Base-by-base conservation (phyloP, 768 basidiomycete genomes). In the Lentinula sp. region DNA sequence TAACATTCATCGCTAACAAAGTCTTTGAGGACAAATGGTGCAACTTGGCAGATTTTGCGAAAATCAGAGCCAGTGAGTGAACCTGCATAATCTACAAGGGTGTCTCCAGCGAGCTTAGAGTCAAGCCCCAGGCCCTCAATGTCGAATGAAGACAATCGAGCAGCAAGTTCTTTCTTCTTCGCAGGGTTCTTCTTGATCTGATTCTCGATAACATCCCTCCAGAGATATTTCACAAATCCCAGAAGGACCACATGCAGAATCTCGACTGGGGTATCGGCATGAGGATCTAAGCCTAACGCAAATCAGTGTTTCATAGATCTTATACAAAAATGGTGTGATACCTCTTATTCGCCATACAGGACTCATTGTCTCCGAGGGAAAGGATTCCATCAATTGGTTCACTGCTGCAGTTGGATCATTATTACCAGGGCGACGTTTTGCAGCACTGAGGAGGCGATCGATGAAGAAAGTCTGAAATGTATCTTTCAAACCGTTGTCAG, bases 201-300 rank as follows among this genome's bases (percentile, higher is more conserved):
- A 10, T 50, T 50, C 1, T 48, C 46, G 32, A 65, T 61, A 3
- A 37, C 48, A 49, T 68, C 62, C 1, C 62, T 18, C 66, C 66
- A 69, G 12, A 67, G 50, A 46, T 69, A 69, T 35, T 69, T 69
- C 52, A 69, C 50, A 56, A 67, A 61, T 32, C 65, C 65, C 2
- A 69, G 61, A 4, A 69, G 64, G 18, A 69, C 43, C 0, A 61
- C 63, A 56, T 69, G 68, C 2, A 69, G 57, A 1, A 69, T 63
- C 45, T 69, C 66, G 16, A 66, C 61, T 0, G 67, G 68, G 2
- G 65, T 66, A 39, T 66, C 63, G 4, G n/a, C 10, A 42, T 66
- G 62, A 8, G 66, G 65, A 56, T 69, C 61, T 16, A 69, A 43
- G 6, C 63, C 68, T 39, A 9, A n/a, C n/a, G n/a, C n/a, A n/a